Conservation (phyloP, 371 early-diverging fungal genomes). For the Mucor lusitanicus region DNA sequence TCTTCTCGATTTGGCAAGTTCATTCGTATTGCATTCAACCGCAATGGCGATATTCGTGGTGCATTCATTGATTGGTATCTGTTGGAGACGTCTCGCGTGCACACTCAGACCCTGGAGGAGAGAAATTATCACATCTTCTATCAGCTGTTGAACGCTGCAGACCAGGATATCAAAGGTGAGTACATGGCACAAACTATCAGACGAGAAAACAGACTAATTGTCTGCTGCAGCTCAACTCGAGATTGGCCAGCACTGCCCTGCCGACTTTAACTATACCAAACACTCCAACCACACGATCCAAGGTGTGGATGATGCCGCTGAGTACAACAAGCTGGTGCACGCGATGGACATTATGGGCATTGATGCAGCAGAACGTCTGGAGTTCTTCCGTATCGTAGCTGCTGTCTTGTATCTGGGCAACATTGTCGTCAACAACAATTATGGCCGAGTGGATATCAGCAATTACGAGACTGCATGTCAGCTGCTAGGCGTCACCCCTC, state of each 20-base stretch:
- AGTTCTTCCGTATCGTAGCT: slow-evolving; percentile 87
- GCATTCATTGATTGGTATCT: slow-evolving; percentile 99
- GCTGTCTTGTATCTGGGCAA: slow-evolving; percentile 98
- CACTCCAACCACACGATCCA: slow-evolving; percentile 85
- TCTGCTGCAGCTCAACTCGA: neutral
- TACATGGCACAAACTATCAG: no score
- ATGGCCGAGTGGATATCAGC: slow-evolving; percentile 83
- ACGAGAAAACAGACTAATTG: no score
- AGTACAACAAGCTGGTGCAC: slow-evolving; percentile 73
- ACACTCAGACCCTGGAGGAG: slow-evolving; percentile 89
- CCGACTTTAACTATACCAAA: slow-evolving; percentile 83
- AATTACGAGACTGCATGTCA: slow-evolving; percentile 86
- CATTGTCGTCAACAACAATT: slow-evolving; percentile 72
- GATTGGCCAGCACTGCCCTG: slow-evolving; percentile 39
- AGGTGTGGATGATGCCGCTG: slow-evolving; percentile 91
- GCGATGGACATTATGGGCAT: slow-evolving; percentile 90
- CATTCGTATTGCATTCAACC: slow-evolving; percentile 97
- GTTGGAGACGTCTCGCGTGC: slow-evolving; percentile 98
- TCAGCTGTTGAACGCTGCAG: slow-evolving; percentile 89
- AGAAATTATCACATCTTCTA: slow-evolving; percentile 99
- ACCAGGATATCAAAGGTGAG: slow-evolving; percentile 58
- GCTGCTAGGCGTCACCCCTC: slow-evolving; percentile 90
- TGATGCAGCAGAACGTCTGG: slow-evolving; percentile 70
- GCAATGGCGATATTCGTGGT: slow-evolving; percentile 89
- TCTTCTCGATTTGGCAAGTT: slow-evolving; percentile 99